Evolutionary conservation across 139 green algal genomes (phyloP).

Genomic region (Tetradesmus lagerheimii): DNA sequence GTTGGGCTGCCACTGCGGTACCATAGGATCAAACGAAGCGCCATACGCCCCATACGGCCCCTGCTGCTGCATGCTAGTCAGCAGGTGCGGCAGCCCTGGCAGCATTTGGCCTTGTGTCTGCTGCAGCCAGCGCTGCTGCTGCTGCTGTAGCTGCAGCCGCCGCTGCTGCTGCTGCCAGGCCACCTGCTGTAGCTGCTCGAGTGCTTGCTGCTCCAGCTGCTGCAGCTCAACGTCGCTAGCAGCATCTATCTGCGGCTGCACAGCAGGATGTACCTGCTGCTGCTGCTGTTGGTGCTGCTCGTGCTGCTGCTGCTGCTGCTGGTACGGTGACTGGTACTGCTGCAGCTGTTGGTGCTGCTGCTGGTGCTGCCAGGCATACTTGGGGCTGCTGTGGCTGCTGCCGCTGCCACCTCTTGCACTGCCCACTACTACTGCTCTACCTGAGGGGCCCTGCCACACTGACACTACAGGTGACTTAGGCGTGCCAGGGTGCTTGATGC

Average conservation of each 20-base stretch:
- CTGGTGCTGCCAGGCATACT: neutral
- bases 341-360: neutral
- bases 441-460: neutral
- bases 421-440: neutral
- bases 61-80: conserved; percentile 23
- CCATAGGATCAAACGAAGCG: neutral
- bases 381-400: neutral
- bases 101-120: neutral
- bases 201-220: conserved; percentile 21
- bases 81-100: conserved; percentile 10
- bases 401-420: neutral
- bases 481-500: neutral
- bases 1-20: conserved; percentile 27
- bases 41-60: neutral
- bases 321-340: neutral
- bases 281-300: conserved; percentile 18
- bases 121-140: conserved; percentile 39
- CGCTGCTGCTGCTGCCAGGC: neutral
- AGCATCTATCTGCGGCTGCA: neutral
- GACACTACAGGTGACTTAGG: neutral
- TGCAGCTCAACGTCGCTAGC: neutral
- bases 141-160: conserved; percentile 7
- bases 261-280: neutral
- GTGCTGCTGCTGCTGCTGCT: neutral
- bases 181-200: conserved; percentile 8